These are phyloP conservation scores for Anacardium occidentale DNA, from an alignment of 345 rosid genomes.

Conservation along the genomic window DNA sequence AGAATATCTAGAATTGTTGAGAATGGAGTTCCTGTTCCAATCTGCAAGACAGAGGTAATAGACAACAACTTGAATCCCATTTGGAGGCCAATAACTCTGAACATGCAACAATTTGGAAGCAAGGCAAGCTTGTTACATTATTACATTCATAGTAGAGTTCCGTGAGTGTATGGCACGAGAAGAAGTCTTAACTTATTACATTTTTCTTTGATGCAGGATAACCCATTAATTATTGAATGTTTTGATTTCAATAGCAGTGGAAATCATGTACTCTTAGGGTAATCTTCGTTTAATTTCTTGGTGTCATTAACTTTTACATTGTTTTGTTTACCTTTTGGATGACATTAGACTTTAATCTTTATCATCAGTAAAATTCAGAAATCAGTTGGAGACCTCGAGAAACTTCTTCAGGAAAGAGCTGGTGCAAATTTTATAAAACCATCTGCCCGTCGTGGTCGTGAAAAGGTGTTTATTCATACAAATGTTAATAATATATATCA, in stretches of 20 bases:
- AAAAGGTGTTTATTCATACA: constrained; percentile 50
- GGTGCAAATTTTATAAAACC: constrained; percentile 51
- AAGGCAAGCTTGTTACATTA: constrained; percentile 47
- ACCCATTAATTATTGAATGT: constrained; percentile 76
- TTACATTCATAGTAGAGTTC: neutral
- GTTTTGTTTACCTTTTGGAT: neutral
- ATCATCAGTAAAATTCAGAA: constrained; percentile 58
- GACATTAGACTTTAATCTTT: constrained; percentile 15
- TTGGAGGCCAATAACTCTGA: constrained; percentile 65
- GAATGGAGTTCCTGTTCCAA: constrained; percentile 49
- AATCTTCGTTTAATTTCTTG: constrained; percentile 21
- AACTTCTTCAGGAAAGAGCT: constrained; percentile 44
- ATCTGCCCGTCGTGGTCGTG: constrained; percentile 36
- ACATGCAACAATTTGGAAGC: constrained; percentile 82
- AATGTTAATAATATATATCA: neutral
- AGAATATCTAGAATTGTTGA: constrained; percentile 74
- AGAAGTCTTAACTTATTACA: neutral
- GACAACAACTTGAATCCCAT: constrained; percentile 70
- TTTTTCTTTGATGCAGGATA: constrained; percentile 47
- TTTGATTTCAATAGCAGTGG: constrained; percentile 79
- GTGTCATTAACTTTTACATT: neutral
- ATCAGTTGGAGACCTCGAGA: constrained; percentile 66
- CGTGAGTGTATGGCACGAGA: neutral
- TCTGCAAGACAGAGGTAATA: constrained; percentile 83
- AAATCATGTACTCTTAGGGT: constrained; percentile 72